These are phyloP conservation scores for Dothistroma pini DNA, from an alignment of 2,329 filamentous ascomycete genomes.

Conservation along the genomic window DNA sequence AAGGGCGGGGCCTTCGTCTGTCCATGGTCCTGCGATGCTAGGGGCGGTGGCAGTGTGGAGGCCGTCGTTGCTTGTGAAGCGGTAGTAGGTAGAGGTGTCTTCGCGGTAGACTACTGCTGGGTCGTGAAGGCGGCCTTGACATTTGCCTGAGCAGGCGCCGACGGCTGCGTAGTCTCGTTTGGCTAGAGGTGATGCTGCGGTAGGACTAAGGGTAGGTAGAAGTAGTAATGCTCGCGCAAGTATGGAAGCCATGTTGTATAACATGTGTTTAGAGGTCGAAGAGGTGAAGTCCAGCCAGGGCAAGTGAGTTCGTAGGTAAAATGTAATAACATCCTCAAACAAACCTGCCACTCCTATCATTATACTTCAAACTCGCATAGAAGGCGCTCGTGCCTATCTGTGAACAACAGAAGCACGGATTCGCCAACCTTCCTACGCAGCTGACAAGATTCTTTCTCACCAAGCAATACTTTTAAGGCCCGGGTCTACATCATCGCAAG, in stretches of 20 bases:
- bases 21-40: constrained; percentile 49
- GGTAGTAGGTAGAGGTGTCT: constrained; percentile 42
- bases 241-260: background rate
- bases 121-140: constrained; percentile 21
- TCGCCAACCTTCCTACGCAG: background rate
- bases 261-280: background rate
- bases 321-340: background rate
- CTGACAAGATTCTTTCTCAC: background rate
- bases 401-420: background rate
- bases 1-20: constrained; percentile 44
- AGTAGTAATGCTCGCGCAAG: background rate
- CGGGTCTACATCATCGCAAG: background rate
- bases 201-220: background rate
- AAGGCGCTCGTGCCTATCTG: background rate
- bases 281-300: background rate
- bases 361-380: background rate
- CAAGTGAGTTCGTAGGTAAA: background rate
- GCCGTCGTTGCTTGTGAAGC: constrained; percentile 50
- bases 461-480: background rate
- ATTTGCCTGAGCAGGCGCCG: constrained; percentile 17
- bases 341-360: background rate
- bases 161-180: constrained; percentile 17
- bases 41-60: constrained; percentile 49
- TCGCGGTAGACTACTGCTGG: constrained; percentile 20
- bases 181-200: constrained; percentile 8